Conservation (phyloP, 495 filamentous ascomycete species). For the Lasiosphaeria miniovina region DNA sequence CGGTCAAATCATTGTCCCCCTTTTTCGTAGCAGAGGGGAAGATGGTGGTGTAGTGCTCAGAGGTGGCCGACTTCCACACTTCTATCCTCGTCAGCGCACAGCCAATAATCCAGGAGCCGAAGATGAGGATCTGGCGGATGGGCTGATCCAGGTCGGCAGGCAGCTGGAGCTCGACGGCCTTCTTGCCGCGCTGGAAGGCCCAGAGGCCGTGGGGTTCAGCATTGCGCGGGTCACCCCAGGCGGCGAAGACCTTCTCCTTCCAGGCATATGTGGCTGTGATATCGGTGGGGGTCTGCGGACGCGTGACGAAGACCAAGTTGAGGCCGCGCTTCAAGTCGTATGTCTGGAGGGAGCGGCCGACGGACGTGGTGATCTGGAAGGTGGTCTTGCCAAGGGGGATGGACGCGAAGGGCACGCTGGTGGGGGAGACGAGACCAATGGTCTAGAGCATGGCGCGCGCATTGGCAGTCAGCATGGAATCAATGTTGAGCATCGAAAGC, state of each 20-base stretch:
- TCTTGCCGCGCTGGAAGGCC: slow-evolving; percentile 93
- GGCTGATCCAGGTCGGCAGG: slow-evolving; percentile 60
- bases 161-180: slow-evolving; percentile 66
- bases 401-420: slow-evolving; percentile 80
- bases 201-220: slow-evolving; percentile 68
- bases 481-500: background rate
- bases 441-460: slow-evolving; percentile 52
- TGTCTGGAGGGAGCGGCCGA: slow-evolving; percentile 84
- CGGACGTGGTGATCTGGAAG: slow-evolving; percentile 94
- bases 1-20: slow-evolving; percentile 60
- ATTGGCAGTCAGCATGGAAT: background rate
- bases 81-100: slow-evolving; percentile 72
- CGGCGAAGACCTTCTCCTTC: slow-evolving; percentile 82
- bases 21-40: slow-evolving; percentile 45
- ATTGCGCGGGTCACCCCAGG: slow-evolving; percentile 64
- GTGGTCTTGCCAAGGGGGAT: slow-evolving; percentile 88
- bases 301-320: slow-evolving; percentile 86
- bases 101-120: slow-evolving; percentile 89
- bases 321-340: slow-evolving; percentile 88
- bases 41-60: slow-evolving; percentile 87
- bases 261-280: slow-evolving; percentile 87
- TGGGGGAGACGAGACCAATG: slow-evolving; percentile 88
- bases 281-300: slow-evolving; percentile 77
- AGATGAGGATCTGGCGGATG: slow-evolving; percentile 73
- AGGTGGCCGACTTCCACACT: slow-evolving; percentile 80